These are phyloP conservation scores for Trypanosoma boissoni DNA, from an alignment of 208 protist species.

Conservation along the genomic window DNA sequence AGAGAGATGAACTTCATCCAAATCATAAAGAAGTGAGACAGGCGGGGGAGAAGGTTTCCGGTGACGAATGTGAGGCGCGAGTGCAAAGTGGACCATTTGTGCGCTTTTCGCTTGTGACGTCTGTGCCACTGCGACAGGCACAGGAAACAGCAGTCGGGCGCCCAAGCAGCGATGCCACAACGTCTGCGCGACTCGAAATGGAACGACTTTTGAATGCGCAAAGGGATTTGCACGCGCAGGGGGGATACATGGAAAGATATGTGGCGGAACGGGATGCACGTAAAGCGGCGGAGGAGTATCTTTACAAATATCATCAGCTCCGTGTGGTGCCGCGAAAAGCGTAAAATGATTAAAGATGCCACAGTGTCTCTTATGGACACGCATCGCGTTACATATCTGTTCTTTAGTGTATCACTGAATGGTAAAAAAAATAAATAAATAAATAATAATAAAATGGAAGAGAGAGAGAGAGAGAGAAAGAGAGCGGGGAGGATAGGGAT, in stretches of 20 bases:
- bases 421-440: no score
- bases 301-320: conserved; percentile 30
- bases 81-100: conserved; percentile 10
- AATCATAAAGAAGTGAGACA: not conserved
- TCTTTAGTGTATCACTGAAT: no score
- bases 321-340: conserved; percentile 18
- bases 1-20: not conserved
- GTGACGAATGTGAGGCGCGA: not conserved
- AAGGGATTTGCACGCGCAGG: conserved; percentile 9
- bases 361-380: conserved; percentile 4
- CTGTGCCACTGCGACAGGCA: not conserved
- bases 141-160: conserved; percentile 56
- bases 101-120: not conserved
- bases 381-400: no score
- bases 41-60: not conserved
- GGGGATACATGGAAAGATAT: conserved; percentile 1
- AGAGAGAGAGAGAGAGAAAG: no score
- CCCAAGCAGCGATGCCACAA: conserved; percentile 45
- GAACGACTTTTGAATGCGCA: conserved; percentile 32
- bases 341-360: not conserved
- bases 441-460: no score
- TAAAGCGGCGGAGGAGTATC: not conserved
- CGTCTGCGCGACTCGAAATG: conserved; percentile 57
- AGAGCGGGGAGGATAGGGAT: no score
- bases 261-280: not conserved